Evolutionary conservation across 305 asterid genomes (phyloP).

Genomic region (Fraxinus baroniana): DNA sequence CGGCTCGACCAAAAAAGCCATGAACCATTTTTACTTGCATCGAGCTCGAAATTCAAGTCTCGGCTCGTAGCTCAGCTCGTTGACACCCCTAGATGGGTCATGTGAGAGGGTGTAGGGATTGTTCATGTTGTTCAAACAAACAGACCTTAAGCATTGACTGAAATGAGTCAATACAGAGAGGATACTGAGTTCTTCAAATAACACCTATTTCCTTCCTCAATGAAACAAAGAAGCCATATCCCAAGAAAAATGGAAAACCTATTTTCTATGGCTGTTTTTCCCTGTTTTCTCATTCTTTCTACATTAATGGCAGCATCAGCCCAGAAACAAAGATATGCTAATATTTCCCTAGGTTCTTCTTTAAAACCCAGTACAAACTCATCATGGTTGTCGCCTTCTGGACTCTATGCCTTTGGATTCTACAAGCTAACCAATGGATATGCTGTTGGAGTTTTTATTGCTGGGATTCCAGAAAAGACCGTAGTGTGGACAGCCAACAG

Average conservation of each 20-base stretch:
- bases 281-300: conserved; percentile 4
- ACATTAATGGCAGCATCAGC: neutral
- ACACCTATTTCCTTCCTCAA: neutral
- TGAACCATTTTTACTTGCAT: too few species aligned
- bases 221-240: neutral
- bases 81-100: too few species aligned
- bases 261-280: neutral
- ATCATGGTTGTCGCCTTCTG: conserved; percentile 30
- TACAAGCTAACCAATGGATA: conserved; percentile 17
- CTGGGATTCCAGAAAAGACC: conserved; percentile 19
- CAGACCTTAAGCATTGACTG: neutral
- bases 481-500: conserved; percentile 37
- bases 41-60: too few species aligned
- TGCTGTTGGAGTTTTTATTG: conserved; percentile 21
- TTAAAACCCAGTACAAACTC: conserved; percentile 17
- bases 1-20: too few species aligned
- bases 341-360: conserved; percentile 27
- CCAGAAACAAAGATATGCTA: neutral
- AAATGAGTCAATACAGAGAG: neutral
- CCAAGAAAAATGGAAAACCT: neutral
- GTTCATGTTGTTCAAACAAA: neutral
- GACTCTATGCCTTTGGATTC: conserved; percentile 31
- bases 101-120: too few species aligned
- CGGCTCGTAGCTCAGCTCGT: too few species aligned
- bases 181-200: neutral